These are phyloP conservation scores for Candida suzukii DNA, from an alignment of 805 yeast genomes.

Conservation along the genomic window DNA sequence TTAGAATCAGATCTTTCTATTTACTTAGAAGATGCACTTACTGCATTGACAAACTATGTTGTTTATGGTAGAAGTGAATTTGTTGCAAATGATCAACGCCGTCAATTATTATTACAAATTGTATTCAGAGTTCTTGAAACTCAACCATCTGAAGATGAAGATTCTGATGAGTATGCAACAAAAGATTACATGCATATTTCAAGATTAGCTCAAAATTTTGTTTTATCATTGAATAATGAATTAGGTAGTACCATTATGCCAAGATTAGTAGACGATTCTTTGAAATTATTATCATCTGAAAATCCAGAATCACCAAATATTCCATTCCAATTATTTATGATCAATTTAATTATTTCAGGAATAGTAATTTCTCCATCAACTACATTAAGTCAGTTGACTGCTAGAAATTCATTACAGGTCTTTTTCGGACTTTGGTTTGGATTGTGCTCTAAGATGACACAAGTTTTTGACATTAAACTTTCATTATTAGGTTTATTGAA, in stretches of 20 bases:
- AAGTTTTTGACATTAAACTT: conserved; percentile 80
- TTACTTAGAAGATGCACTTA: conserved; percentile 69
- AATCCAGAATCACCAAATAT: conserved; percentile 16
- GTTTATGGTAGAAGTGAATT: conserved; percentile 47
- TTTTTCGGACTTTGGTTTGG: conserved; percentile 67
- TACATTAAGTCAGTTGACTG: conserved; percentile 45
- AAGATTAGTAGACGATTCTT: conserved; percentile 35
- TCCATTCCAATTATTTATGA: conserved; percentile 38
- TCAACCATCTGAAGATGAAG: conserved; percentile 31
- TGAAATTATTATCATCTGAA: no score
- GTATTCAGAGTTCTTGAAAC: conserved; percentile 34
- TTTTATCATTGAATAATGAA: conserved; percentile 45
- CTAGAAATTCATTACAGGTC: conserved; percentile 33
- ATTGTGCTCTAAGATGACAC: conserved; percentile 41
- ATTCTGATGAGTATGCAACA: conserved; percentile 43
- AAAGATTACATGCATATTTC: conserved; percentile 53
- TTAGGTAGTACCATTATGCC: conserved; percentile 39
- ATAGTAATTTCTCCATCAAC: conserved; percentile 52
- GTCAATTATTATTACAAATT: conserved; percentile 43
- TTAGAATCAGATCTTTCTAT: conserved; percentile 46
- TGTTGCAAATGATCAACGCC: conserved; percentile 36
- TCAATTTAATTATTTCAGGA: conserved; percentile 59
- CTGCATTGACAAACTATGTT: conserved; percentile 68
- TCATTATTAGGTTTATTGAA: conserved; percentile 62
- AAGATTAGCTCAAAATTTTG: conserved; percentile 57